Evolutionary conservation across 2,329 filamentous ascomycete species (phyloP).

Genomic region (Phialocephala subalpina): DNA sequence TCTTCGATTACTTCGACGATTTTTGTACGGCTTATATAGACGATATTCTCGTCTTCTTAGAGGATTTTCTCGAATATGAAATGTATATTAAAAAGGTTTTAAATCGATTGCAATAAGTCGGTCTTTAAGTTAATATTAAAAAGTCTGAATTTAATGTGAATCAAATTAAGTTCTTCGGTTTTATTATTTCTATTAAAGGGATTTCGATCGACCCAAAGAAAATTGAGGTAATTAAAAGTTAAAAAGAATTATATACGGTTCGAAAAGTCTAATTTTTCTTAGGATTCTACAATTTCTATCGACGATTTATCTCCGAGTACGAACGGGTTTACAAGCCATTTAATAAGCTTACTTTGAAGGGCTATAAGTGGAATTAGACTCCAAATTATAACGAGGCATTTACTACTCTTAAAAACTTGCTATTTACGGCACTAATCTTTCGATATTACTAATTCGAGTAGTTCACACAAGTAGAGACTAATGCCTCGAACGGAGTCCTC

Average conservation of each 20-base stretch:
- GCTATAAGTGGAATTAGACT: neutral
- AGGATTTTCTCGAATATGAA: too few relatives aligned
- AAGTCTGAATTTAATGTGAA: slow-evolving; percentile 17
- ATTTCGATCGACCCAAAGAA: slow-evolving; percentile 24
- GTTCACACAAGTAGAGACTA: slow-evolving; percentile 10
- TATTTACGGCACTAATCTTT: neutral
- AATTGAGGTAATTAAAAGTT: slow-evolving; percentile 1
- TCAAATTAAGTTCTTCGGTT: slow-evolving; percentile 19
- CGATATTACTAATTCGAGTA: neutral
- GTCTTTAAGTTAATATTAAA: slow-evolving; percentile 20
- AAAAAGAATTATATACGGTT: neutral
- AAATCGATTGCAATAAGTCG: neutral
- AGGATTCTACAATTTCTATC: slow-evolving; percentile 30
- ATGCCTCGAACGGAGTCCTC: slow-evolving; percentile 23
- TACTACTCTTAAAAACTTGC: neutral
- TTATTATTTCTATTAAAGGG: slow-evolving; percentile 15
- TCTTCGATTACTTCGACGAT: too few relatives aligned
- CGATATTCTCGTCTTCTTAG: too few relatives aligned
- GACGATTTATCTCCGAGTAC: slow-evolving; percentile 24
- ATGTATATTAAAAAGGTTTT: too few relatives aligned
- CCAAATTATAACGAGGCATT: neutral
- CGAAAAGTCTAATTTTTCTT: slow-evolving; percentile 12
- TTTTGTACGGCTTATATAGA: too few relatives aligned
- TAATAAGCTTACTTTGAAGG: neutral
- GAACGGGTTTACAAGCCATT: slow-evolving; percentile 8